phyloP scores from a whole-genome alignment of 2,329 filamentous ascomycete genomes.

The Septoria linicola region DNA sequence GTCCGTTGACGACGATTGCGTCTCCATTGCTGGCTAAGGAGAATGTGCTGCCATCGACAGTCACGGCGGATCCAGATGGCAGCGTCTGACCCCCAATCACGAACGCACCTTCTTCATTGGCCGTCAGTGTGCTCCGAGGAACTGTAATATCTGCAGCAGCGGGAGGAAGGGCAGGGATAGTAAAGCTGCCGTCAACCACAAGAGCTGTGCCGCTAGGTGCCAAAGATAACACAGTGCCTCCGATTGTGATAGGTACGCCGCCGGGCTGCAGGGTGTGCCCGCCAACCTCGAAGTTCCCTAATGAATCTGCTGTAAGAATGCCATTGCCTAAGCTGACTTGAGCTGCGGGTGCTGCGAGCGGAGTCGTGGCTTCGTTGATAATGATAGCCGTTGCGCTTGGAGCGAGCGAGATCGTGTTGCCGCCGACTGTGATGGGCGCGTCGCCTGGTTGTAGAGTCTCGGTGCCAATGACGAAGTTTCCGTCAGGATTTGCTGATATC shows the following conservation, averaged over 20 bases:
- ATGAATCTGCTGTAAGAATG: background rate
- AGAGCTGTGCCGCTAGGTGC: background rate
- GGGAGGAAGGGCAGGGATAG: background rate
- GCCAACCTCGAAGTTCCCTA: background rate
- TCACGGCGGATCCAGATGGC: background rate
- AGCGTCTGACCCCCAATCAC: conserved; percentile 5
- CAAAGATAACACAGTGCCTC: background rate
- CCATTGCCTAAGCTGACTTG: background rate
- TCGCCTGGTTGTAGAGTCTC: conserved; percentile 3
- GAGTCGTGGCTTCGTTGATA: conserved; percentile 13
- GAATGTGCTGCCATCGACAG: conserved; percentile 7
- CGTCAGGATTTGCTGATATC: conserved; percentile 4
- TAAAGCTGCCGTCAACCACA: background rate
- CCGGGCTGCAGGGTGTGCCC: background rate
- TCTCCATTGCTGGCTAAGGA: conserved; percentile 2
- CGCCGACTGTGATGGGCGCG: conserved; percentile 7
- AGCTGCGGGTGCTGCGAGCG: conserved; percentile 2
- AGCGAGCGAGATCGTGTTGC: conserved; percentile 19
- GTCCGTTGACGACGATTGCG: conserved; percentile 10
- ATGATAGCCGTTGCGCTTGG: conserved; percentile 33
- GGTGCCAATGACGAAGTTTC: conserved; percentile 9
- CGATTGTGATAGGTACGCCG: background rate
- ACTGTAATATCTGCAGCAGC: background rate
- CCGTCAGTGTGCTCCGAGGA: background rate
- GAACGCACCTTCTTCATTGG: background rate